Percentiles rank a stretch among this genome's conserved stretches.
These are phyloP conservation scores for Bombardia bombarda DNA, from an alignment of 495 filamentous ascomycete genomes.

Conservation along the genomic window DNA sequence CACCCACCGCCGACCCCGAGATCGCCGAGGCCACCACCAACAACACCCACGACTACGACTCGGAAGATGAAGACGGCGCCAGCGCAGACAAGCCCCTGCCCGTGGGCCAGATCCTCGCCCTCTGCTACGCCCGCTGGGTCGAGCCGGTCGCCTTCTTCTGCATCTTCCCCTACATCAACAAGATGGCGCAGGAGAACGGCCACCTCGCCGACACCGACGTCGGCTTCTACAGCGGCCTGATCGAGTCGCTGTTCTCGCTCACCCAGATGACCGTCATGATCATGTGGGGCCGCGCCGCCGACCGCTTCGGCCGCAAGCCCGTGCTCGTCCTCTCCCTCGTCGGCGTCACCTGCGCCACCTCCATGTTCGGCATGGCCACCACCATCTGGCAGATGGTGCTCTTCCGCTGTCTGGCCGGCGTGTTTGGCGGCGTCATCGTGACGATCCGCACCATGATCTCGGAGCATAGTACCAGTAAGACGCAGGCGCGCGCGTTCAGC, in stretches of 20 bases:
- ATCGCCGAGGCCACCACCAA: conserved; percentile 10
- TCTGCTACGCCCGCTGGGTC: conserved; percentile 61
- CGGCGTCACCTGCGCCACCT: conserved; percentile 49
- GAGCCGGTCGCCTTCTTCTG: conserved; percentile 69
- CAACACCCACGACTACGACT: conserved; percentile 6
- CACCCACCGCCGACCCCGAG: conserved; percentile 4
- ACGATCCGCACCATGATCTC: conserved; percentile 65
- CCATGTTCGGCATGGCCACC: conserved; percentile 54
- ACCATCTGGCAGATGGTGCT: conserved; percentile 59
- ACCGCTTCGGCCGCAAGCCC: conserved; percentile 59
- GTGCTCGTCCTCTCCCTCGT: conserved; percentile 53
- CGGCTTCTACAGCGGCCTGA: conserved; percentile 64
- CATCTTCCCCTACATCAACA: conserved; percentile 67
- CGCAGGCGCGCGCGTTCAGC: conserved; percentile 61
- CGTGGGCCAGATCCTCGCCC: conserved; percentile 49
- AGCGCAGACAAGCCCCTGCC: conserved; percentile 43
- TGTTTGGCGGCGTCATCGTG: conserved; percentile 61
- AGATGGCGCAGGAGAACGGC: conserved; percentile 59
- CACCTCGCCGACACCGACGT: conserved; percentile 47
- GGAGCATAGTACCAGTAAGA: conserved; percentile 57
- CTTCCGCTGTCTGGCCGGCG: conserved; percentile 55
- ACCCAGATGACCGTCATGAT: conserved; percentile 54
- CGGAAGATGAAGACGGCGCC: conserved; percentile 12
- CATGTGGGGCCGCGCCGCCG: conserved; percentile 55
- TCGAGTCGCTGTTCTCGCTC: conserved; percentile 63